A percentile compares a stretch with the other conserved stretches of the same genome.
phyloP scores from a whole-genome alignment of 306 rosid species.

The Trifolium fragiferum region DNA sequence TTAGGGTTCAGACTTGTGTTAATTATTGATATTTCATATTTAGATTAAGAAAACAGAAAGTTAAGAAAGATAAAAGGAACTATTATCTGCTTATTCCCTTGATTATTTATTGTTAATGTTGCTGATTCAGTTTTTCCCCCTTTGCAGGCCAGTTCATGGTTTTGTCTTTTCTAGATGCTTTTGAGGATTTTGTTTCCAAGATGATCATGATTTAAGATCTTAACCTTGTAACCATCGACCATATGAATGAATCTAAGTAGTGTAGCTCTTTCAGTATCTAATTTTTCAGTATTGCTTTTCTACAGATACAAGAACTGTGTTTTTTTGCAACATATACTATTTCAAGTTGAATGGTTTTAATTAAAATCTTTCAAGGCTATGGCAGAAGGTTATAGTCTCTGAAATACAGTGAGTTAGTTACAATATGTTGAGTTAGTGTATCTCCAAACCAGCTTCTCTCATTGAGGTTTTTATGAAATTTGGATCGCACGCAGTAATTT shows the following conservation, averaged over 20 bases:
- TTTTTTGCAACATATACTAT: too few relatives aligned
- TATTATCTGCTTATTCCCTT: constrained; percentile 24
- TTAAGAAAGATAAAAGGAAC: not conserved
- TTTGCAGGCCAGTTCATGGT: constrained; percentile 82
- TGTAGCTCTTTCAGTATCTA: constrained; percentile 32
- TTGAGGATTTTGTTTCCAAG: constrained; percentile 80
- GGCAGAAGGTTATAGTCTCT: not conserved
- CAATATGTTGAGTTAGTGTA: too few relatives aligned
- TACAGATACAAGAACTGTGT: constrained; percentile 20
- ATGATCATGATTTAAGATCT: constrained; percentile 62
- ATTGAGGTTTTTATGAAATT: not conserved
- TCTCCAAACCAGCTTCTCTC: not conserved
- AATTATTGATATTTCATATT: not conserved
- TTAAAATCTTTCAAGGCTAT: not conserved
- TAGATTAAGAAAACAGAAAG: not conserved
- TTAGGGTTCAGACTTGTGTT: not conserved
- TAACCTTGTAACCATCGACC: constrained; percentile 52
- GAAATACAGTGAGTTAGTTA: too few relatives aligned
- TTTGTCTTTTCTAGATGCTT: constrained; percentile 84
- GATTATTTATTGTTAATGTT: not conserved
- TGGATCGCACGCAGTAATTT: not conserved
- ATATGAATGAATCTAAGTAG: constrained; percentile 79
- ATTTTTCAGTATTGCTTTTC: not conserved
- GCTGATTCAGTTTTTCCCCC: constrained; percentile 6
- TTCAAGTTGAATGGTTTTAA: too few relatives aligned